phyloP scores from a whole-genome alignment of 768 basidiomycete species.

The Mycena sanguinolenta region DNA sequence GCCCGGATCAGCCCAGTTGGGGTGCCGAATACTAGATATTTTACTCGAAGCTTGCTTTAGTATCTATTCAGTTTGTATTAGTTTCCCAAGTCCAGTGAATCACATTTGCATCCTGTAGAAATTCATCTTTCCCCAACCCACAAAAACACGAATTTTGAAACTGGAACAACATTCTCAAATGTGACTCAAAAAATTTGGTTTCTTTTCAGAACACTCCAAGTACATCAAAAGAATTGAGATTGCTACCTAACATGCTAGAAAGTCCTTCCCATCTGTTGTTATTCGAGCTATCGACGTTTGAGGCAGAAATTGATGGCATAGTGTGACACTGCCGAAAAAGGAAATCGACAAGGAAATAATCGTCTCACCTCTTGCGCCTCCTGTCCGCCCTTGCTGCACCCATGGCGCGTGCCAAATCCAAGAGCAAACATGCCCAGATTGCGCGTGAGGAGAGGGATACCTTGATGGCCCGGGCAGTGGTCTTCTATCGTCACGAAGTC shows the following conservation, averaged over 20 bases:
- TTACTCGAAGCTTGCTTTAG: background rate
- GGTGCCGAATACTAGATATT: background rate
- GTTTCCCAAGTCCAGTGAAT: background rate
- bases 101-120: background rate
- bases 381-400: background rate
- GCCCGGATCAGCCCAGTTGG: background rate
- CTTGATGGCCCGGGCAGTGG: background rate
- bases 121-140: background rate
- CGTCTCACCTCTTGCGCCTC: background rate
- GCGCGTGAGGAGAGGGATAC: background rate
- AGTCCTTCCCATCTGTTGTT: background rate
- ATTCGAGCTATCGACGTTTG: background rate
- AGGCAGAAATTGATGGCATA: background rate
- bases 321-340: background rate
- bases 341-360: too few species aligned
- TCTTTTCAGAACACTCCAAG: background rate
- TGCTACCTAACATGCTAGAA: background rate
- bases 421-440: background rate
- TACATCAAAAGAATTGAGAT: background rate
- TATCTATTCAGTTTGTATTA: background rate
- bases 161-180: background rate
- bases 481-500: constrained; percentile 16
- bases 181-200: background rate
- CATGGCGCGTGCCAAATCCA: background rate
- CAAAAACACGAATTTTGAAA: background rate